Conservation (phyloP, 1,284 basidiomycete genomes). For the Austroboletus niveus region DNA sequence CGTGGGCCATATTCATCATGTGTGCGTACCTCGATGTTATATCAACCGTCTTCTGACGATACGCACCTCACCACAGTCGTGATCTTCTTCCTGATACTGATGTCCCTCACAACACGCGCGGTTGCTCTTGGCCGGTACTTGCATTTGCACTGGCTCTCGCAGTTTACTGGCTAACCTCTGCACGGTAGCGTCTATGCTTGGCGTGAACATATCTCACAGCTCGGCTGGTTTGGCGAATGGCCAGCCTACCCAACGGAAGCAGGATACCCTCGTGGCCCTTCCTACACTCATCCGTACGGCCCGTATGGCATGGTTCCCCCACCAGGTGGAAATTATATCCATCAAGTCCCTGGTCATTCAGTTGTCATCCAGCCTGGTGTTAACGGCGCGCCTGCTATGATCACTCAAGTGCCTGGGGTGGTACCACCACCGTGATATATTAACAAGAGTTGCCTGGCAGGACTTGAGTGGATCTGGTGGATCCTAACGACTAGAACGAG, state of each 20-base stretch:
- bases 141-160: background rate
- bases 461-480: background rate
- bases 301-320: slow-evolving; percentile 17
- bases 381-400: slow-evolving; percentile 57
- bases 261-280: slow-evolving; percentile 18
- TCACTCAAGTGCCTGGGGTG: slow-evolving; percentile 58
- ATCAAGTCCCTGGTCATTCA: slow-evolving; percentile 60
- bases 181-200: slow-evolving; percentile 39
- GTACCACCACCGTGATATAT: slow-evolving; percentile 25
- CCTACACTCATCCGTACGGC: slow-evolving; percentile 19
- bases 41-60: slow-evolving; percentile 36
- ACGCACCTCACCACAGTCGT: slow-evolving; percentile 37
- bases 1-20: slow-evolving; percentile 67
- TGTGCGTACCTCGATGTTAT: slow-evolving; percentile 45
- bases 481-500: slow-evolving; percentile 8
- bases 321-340: slow-evolving; percentile 32
- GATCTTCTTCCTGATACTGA: slow-evolving; percentile 43
- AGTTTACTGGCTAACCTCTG: slow-evolving; percentile 3
- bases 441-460: background rate
- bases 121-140: slow-evolving; percentile 40
- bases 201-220: slow-evolving; percentile 47
- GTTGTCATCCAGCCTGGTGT: slow-evolving; percentile 66
- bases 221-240: slow-evolving; percentile 53
- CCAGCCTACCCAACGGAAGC: slow-evolving; percentile 39
- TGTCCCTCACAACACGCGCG: slow-evolving; percentile 43